phyloP scores from a whole-genome alignment of 2,329 filamentous ascomycete species.

The Eurotiales sp. region DNA sequence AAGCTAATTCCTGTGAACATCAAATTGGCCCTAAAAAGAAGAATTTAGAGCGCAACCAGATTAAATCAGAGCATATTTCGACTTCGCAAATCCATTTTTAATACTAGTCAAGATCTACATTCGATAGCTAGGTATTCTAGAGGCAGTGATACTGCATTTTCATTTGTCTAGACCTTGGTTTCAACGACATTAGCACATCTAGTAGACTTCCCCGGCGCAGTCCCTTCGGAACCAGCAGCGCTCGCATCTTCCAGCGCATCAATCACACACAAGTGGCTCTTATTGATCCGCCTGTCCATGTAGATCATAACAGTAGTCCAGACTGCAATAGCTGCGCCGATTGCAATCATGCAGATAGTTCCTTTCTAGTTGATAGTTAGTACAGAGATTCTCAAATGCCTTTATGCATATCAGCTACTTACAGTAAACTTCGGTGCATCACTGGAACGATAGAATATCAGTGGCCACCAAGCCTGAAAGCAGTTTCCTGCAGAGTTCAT shows the following conservation, averaged over 20 bases:
- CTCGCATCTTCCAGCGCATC: neutral
- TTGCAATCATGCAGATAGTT: conserved; percentile 17
- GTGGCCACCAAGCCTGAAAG: conserved; percentile 67
- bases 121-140: no score
- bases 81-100: no score
- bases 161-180: neutral
- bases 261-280: neutral
- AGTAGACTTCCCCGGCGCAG: neutral
- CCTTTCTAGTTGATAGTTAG: neutral
- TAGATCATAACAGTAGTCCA: conserved; percentile 14
- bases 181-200: neutral
- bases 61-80: no score
- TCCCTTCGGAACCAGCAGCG: neutral
- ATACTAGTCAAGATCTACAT: no score
- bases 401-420: neutral
- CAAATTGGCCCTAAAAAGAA: no score
- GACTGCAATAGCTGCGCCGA: conserved; percentile 18
- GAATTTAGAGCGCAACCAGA: no score
- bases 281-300: neutral
- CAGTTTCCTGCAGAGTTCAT: conserved; percentile 67
- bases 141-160: no score
- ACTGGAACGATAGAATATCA: conserved; percentile 64
- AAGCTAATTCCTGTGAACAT: no score
- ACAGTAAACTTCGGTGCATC: conserved; percentile 60
- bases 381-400: neutral